Conservation (phyloP, 2,329 filamentous ascomycete species). For the Cercospora sp. region DNA sequence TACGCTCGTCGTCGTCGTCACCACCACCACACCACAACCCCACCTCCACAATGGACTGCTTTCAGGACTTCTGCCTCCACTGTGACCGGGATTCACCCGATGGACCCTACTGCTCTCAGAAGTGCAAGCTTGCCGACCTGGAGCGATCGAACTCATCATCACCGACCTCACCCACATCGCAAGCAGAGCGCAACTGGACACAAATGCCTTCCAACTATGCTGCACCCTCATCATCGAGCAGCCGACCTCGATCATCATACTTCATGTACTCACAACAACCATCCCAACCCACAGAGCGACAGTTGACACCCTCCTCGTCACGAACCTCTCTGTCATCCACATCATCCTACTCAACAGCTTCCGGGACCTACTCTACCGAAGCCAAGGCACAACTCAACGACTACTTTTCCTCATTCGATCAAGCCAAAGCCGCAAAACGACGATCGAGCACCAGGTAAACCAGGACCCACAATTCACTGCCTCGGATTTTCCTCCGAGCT, state of each 20-base stretch:
- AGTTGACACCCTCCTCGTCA: constrained; percentile 65
- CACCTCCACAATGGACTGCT: constrained; percentile 61
- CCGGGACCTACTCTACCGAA: constrained; percentile 66
- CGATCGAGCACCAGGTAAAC: constrained; percentile 35
- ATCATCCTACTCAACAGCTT: constrained; percentile 34
- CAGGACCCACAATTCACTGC: constrained; percentile 1
- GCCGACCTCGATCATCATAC: constrained; percentile 28
- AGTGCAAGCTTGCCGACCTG: constrained; percentile 84
- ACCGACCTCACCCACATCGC: constrained; percentile 42
- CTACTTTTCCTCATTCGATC: constrained; percentile 88
- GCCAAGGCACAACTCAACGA: constrained; percentile 77
- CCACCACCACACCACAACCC: constrained; percentile 6
- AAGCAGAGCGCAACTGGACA: constrained; percentile 16
- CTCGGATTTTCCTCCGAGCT: constrained; percentile 1
- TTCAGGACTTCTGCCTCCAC: constrained; percentile 88
- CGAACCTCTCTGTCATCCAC: constrained; percentile 77
- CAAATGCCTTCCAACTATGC: constrained; percentile 17
- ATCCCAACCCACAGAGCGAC: constrained; percentile 39
- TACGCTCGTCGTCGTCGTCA: background rate
- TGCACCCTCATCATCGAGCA: constrained; percentile 15
- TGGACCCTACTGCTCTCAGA: constrained; percentile 87
- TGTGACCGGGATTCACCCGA: constrained; percentile 88
- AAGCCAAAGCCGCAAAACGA: constrained; percentile 63
- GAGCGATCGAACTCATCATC: constrained; percentile 60
- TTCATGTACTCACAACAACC: constrained; percentile 24